phyloP scores from a whole-genome alignment of 1,284 basidiomycete species.

The Hemileia vastatrix region DNA sequence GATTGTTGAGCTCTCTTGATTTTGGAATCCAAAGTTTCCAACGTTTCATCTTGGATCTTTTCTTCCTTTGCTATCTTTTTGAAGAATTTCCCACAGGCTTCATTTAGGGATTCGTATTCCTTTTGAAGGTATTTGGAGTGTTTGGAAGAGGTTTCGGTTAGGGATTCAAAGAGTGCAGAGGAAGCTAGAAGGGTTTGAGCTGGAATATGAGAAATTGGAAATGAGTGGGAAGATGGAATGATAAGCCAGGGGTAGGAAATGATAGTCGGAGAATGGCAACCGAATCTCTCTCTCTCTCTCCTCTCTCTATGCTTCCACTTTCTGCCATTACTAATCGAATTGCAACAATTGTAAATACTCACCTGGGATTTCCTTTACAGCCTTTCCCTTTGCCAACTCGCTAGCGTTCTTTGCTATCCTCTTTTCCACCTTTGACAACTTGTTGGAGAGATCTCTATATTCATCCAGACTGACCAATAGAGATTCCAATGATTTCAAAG shows the following conservation, averaged over 20 bases:
- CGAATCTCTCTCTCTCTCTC: neutral
- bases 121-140: constrained; percentile 37
- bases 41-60: constrained; percentile 35
- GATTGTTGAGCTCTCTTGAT: constrained; percentile 40
- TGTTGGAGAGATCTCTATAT: constrained; percentile 35
- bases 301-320: neutral
- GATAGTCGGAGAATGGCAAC: neutral
- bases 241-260: constrained; percentile 10
- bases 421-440: constrained; percentile 39
- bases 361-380: constrained; percentile 31
- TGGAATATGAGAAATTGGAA: too few relatives aligned
- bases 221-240: too few relatives aligned
- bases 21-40: constrained; percentile 36
- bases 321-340: too few relatives aligned
- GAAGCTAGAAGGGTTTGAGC: constrained; percentile 31
- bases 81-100: constrained; percentile 39
- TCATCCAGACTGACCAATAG: constrained; percentile 40
- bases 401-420: too few relatives aligned
- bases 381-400: too few relatives aligned
- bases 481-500: constrained; percentile 35
- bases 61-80: constrained; percentile 43
- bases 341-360: too few relatives aligned
- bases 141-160: constrained; percentile 33
- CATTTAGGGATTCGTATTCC: constrained; percentile 42
- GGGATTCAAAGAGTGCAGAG: constrained; percentile 34